phyloP scores from a whole-genome alignment of 2,329 filamentous ascomycete species.

The Trichoderma koningiopsis region DNA sequence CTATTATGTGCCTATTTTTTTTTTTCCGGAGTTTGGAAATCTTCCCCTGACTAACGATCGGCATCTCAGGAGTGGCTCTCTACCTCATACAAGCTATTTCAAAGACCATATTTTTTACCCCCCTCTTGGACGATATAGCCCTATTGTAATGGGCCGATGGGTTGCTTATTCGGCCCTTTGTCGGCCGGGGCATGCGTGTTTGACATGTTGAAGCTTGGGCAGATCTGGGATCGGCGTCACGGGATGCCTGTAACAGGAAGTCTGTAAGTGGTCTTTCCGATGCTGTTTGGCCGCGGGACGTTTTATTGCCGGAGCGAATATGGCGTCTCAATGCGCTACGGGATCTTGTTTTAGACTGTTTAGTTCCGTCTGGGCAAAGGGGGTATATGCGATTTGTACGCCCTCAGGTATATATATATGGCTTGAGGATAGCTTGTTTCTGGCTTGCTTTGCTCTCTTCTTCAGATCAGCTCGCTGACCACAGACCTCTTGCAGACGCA shows the following conservation, averaged over 20 bases:
- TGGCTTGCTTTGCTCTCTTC: not conserved
- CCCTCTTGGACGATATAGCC: not conserved
- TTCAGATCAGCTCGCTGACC: not conserved
- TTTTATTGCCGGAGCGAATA: not conserved
- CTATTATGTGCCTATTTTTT: not conserved
- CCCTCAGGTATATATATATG: not conserved
- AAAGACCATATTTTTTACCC: not conserved
- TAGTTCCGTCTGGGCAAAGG: not conserved
- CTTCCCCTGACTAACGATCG: not conserved
- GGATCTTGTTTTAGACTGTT: not conserved
- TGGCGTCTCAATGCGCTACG: not conserved
- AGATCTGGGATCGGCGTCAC: slow-evolving; percentile 42
- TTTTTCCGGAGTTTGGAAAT: not conserved
- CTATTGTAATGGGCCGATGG: not conserved
- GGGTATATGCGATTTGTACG: not conserved
- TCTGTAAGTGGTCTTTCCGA: slow-evolving; percentile 31
- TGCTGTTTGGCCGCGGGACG: not conserved
- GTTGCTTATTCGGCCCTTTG: slow-evolving; percentile 23
- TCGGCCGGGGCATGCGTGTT: slow-evolving; percentile 10
- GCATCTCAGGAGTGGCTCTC: not conserved
- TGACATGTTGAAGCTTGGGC: slow-evolving; percentile 1
- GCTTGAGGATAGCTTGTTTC: not conserved
- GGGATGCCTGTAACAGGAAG: slow-evolving; percentile 51
- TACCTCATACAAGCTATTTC: not conserved
- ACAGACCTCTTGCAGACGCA: not conserved